These are phyloP conservation scores for Wickerhamomyces sp. DNA, from an alignment of 1,139 yeast genomes.

Conservation along the genomic window DNA sequence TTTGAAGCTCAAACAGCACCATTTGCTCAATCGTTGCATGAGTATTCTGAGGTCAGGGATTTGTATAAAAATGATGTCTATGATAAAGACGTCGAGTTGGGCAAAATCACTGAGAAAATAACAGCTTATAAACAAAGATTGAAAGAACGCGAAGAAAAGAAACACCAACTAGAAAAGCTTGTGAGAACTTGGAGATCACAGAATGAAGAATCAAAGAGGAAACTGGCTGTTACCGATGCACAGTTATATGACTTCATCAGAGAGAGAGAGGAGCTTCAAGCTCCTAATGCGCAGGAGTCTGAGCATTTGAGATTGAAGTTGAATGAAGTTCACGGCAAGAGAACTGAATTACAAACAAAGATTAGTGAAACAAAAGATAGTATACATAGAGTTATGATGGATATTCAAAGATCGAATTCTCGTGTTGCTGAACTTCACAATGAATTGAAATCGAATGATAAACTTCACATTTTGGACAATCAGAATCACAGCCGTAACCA, in stretches of 20 bases:
- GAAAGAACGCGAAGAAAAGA: constrained; percentile 23
- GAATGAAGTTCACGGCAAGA: constrained; percentile 5
- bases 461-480: constrained; percentile 38
- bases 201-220: constrained; percentile 13
- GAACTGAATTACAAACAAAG: constrained; percentile 4
- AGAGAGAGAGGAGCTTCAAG: constrained; percentile 10
- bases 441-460: constrained; percentile 45
- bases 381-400: constrained; percentile 9
- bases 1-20: constrained; percentile 31
- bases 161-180: constrained; percentile 19
- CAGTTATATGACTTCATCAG: constrained; percentile 16
- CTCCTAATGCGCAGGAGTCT: constrained; percentile 16
- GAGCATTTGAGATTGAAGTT: constrained; percentile 1
- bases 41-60: constrained; percentile 14
- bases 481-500: constrained; percentile 14
- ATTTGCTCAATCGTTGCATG: constrained; percentile 21
- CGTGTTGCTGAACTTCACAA: constrained; percentile 15
- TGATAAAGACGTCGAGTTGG: constrained; percentile 13
- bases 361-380: constrained; percentile 3
- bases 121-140: constrained; percentile 19
- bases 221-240: constrained; percentile 21
- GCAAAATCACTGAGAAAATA: constrained; percentile 8
- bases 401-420: constrained; percentile 8
- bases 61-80: constrained; percentile 8
- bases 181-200: constrained; percentile 8